Percentiles rank a stretch among this genome's conserved stretches.
Evolutionary conservation across 2,329 filamentous ascomycete species (phyloP).

Genomic region (Botrytis pseudocinerea): DNA sequence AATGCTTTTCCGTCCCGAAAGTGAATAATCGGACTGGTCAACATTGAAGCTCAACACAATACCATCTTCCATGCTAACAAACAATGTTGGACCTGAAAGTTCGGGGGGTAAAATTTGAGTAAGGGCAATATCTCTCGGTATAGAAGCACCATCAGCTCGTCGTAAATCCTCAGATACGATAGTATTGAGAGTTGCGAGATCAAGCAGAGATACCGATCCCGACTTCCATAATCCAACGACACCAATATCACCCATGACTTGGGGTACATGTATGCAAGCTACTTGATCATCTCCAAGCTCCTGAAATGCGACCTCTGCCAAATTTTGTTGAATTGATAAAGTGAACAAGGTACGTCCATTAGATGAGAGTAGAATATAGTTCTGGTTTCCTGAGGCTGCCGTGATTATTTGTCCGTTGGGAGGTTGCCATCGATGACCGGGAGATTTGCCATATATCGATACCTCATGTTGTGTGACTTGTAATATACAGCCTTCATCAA

Average conservation of each 20-base stretch:
- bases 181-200: constrained; percentile 64
- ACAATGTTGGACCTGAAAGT: constrained; percentile 66
- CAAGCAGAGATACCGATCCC: constrained; percentile 74
- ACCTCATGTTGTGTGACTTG: constrained; percentile 72
- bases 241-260: constrained; percentile 62
- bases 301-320: constrained; percentile 60
- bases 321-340: constrained; percentile 57
- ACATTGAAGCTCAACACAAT: constrained; percentile 83
- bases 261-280: constrained; percentile 77
- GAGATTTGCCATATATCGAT: constrained; percentile 62
- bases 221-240: constrained; percentile 87
- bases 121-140: constrained; percentile 79
- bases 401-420: constrained; percentile 63
- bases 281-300: constrained; percentile 72
- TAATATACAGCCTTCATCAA: constrained; percentile 64
- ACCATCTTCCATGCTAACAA: constrained; percentile 90
- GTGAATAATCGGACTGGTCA: constrained; percentile 56
- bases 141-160: constrained; percentile 67
- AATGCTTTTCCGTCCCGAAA: constrained; percentile 77
- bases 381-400: constrained; percentile 71
- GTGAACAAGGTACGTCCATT: constrained; percentile 73
- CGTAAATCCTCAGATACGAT: constrained; percentile 65
- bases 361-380: constrained; percentile 70
- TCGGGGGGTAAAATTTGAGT: constrained; percentile 70
- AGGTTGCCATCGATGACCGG: constrained; percentile 59